Percentiles rank a stretch among this genome's conserved stretches.
phyloP scores from a whole-genome alignment of 2,329 filamentous ascomycete genomes.

The Fusarium sp. region DNA sequence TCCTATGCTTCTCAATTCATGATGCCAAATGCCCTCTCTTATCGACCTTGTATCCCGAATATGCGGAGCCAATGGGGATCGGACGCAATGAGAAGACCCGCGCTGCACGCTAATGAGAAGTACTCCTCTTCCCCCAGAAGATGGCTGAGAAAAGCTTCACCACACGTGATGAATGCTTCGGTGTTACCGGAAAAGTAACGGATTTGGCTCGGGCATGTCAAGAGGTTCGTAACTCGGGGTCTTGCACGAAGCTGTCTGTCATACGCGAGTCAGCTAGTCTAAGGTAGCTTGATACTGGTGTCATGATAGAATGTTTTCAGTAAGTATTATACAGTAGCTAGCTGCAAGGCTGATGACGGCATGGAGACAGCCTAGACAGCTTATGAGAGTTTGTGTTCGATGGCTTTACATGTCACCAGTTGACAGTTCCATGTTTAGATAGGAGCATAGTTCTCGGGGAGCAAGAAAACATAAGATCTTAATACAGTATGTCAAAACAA shows the following conservation, averaged over 20 bases:
- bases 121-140: slow-evolving; percentile 13
- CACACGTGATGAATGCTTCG: slow-evolving; percentile 27
- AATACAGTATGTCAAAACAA: too few species aligned
- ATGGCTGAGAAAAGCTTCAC: slow-evolving; percentile 23
- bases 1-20: background rate
- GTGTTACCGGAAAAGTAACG: slow-evolving; percentile 14
- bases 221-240: background rate
- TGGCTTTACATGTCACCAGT: background rate
- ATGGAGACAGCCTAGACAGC: background rate
- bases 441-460: too few species aligned
- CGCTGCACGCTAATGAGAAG: slow-evolving; percentile 11
- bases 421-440: background rate
- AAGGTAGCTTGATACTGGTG: background rate
- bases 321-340: background rate
- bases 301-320: background rate
- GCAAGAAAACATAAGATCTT: too few species aligned
- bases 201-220: slow-evolving; percentile 12
- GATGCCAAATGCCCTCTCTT: background rate
- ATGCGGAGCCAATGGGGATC: slow-evolving; percentile 24
- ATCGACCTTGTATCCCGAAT: background rate
- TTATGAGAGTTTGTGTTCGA: background rate
- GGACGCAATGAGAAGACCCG: slow-evolving; percentile 20
- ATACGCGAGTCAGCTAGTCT: background rate
- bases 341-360: slow-evolving; percentile 2
- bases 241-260: background rate